phyloP scores from a whole-genome alignment of 73 alveolate species.

The Paramecium pentaurelia region DNA sequence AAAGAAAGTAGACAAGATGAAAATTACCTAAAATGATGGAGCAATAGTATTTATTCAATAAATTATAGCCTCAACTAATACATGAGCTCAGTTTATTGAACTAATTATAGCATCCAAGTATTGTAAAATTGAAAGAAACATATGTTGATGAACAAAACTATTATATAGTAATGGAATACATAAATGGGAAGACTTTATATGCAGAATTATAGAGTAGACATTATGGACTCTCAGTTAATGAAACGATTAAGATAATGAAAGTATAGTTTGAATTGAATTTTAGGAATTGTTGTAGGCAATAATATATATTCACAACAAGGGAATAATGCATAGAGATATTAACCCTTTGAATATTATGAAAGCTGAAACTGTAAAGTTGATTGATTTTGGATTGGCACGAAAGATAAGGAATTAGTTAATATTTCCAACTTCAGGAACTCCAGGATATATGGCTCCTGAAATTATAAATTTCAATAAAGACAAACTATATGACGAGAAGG shows the following conservation, averaged over 20 bases:
- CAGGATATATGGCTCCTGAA: conserved; percentile 84
- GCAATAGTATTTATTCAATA: neutral
- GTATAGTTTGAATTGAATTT: neutral
- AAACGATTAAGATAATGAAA: neutral
- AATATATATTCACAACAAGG: neutral
- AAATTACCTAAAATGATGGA: neutral
- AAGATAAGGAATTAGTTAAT: neutral
- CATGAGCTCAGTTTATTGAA: neutral
- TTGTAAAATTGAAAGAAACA: neutral
- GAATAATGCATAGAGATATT: conserved; percentile 46
- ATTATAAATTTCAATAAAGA: conserved; percentile 58
- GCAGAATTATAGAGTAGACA: neutral
- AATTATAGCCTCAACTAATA: neutral
- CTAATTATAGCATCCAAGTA: neutral
- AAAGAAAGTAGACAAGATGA: neutral
- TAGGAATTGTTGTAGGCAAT: neutral
- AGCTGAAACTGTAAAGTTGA: neutral
- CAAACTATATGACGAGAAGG: neutral
- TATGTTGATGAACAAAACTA: neutral
- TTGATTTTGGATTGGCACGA: conserved; percentile 48
- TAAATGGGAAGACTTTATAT: neutral
- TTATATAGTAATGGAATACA: conserved; percentile 25
- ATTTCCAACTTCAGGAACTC: conserved; percentile 74
- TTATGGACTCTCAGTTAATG: neutral
- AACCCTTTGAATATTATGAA: conserved; percentile 33